Conservation (phyloP, 257 asterid species). For the Paraleonurus japonicus region DNA sequence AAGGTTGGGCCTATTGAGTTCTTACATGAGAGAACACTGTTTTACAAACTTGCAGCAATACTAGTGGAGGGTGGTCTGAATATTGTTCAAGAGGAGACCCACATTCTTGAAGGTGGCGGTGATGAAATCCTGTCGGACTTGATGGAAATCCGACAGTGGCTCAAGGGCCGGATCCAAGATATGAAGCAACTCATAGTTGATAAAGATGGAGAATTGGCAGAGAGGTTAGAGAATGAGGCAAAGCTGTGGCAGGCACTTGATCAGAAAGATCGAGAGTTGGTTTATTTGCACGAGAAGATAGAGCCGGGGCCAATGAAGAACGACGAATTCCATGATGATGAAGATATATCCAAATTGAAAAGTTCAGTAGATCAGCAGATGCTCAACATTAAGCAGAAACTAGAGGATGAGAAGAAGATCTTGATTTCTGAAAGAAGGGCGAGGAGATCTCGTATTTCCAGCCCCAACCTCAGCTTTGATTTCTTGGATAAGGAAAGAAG, state of each 20-base stretch:
- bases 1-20: slow-evolving; percentile 67
- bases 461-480: slow-evolving; percentile 37
- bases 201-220: slow-evolving; percentile 54
- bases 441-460: slow-evolving; percentile 37
- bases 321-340: slow-evolving; percentile 28
- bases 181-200: slow-evolving; percentile 52
- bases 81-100: slow-evolving; percentile 60
- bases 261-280: slow-evolving; percentile 47
- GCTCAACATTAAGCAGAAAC: slow-evolving; percentile 50
- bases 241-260: slow-evolving; percentile 49
- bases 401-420: slow-evolving; percentile 48
- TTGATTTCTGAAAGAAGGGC: slow-evolving; percentile 24
- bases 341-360: slow-evolving; percentile 38
- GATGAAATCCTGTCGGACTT: slow-evolving; percentile 55
- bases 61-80: slow-evolving; percentile 63
- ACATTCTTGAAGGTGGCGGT: slow-evolving; percentile 41
- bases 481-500: slow-evolving; percentile 30
- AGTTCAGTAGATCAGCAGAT: slow-evolving; percentile 53
- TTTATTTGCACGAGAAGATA: slow-evolving; percentile 35
- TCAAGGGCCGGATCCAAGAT: slow-evolving; percentile 50
- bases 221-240: slow-evolving; percentile 52
- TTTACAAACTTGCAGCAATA: slow-evolving; percentile 64
- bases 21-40: slow-evolving; percentile 60
- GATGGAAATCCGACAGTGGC: slow-evolving; percentile 59
- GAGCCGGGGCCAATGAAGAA: slow-evolving; percentile 31